These are phyloP conservation scores for Stemphylium beticola DNA, from an alignment of 2,329 filamentous ascomycete genomes.

Conservation along the genomic window DNA sequence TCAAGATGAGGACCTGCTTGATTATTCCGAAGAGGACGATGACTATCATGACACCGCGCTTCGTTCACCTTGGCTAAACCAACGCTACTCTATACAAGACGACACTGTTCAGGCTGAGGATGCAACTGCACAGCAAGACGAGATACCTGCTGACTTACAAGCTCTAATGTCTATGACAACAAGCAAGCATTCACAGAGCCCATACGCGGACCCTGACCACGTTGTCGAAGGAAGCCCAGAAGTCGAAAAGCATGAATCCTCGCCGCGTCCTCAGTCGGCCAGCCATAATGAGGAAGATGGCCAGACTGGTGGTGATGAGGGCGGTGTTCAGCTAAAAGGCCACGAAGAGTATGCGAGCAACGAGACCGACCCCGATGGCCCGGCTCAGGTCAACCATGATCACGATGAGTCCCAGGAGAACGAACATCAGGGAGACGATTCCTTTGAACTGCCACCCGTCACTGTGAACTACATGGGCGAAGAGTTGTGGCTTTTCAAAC, in stretches of 20 bases:
- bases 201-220: neutral
- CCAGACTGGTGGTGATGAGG: conserved; percentile 18
- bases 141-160: conserved; percentile 15
- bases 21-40: conserved; percentile 45
- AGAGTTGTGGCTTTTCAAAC: conserved; percentile 42
- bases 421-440: conserved; percentile 16
- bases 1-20: conserved; percentile 40
- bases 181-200: conserved; percentile 8
- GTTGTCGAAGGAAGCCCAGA: neutral
- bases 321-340: conserved; percentile 22
- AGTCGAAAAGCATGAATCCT: neutral
- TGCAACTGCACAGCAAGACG: conserved; percentile 8
- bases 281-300: conserved; percentile 4
- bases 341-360: conserved; percentile 10
- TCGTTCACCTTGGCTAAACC: conserved; percentile 2
- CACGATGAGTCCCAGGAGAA: conserved; percentile 14
- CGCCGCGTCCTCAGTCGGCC: neutral
- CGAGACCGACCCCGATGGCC: conserved; percentile 6
- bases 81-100: conserved; percentile 3
- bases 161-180: conserved; percentile 4
- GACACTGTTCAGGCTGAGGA: neutral
- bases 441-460: conserved; percentile 25
- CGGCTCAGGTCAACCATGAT: conserved; percentile 18
- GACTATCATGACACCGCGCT: conserved; percentile 10
- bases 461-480: conserved; percentile 39